Conservation (phyloP, 805 yeast species). For the Candida sanyiensis region DNA sequence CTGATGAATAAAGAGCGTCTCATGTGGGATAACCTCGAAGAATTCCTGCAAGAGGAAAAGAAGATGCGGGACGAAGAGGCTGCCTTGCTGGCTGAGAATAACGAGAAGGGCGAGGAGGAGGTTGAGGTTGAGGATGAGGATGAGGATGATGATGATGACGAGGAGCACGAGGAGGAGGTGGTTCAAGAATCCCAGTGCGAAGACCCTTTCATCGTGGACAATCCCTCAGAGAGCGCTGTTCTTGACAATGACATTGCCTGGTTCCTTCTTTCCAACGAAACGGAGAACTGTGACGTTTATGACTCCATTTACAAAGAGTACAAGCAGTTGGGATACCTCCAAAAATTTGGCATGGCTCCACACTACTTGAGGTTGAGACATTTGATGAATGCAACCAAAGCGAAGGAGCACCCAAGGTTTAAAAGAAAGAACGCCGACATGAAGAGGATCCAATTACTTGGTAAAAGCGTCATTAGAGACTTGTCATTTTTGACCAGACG, state of each 20-base stretch:
- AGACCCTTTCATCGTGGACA: constrained; percentile 8
- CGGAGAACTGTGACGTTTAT: constrained; percentile 6
- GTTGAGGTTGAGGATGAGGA: constrained; percentile 1
- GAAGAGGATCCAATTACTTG: not conserved
- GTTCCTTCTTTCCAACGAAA: constrained; percentile 11
- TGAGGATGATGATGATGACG: not conserved
- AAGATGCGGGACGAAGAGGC: not conserved
- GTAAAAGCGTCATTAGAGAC: no score
- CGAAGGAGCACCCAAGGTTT: not conserved
- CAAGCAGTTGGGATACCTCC: not conserved
- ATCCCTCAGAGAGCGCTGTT: constrained; percentile 6
- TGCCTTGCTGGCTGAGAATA: not conserved
- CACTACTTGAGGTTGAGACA: not conserved
- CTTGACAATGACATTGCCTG: constrained; percentile 15
- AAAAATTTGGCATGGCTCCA: constrained; percentile 3
- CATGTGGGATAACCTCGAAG: not conserved
- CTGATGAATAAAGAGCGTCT: no score
- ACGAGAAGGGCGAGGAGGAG: not conserved
- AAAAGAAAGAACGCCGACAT: not conserved
- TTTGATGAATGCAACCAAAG: not conserved
- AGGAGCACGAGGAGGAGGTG: not conserved
- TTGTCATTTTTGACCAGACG: no score
- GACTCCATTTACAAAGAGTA: not conserved
- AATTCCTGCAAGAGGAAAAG: not conserved
- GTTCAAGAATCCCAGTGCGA: no score